Percentiles rank a stretch among this genome's conserved stretches.
These are phyloP conservation scores for Kregervanrija delftensis DNA, from an alignment of 805 yeast species.

Conservation along the genomic window DNA sequence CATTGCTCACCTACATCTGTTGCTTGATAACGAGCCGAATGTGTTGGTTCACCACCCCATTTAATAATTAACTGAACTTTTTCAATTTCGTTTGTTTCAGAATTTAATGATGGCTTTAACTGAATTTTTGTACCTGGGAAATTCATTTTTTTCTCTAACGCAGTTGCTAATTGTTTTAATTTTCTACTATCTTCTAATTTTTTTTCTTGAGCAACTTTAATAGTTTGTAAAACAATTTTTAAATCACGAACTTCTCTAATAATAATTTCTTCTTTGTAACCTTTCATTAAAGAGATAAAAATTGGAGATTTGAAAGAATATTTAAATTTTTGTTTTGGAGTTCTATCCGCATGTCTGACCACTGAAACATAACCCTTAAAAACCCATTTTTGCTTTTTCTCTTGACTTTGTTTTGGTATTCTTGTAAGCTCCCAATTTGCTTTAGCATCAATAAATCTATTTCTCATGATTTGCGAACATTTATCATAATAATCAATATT, in stretches of 20 bases:
- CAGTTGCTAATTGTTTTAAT: conserved; percentile 66
- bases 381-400: conserved; percentile 87
- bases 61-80: conserved; percentile 93
- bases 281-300: conserved; percentile 81
- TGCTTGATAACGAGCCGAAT: conserved; percentile 92
- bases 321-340: conserved; percentile 96
- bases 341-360: conserved; percentile 95
- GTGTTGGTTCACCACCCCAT: conserved; percentile 99
- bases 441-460: conserved; percentile 63
- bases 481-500: conserved; percentile 78
- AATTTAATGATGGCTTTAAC: conserved; percentile 75
- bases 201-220: conserved; percentile 72
- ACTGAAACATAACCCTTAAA: conserved; percentile 89
- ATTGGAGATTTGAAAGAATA: conserved; percentile 87
- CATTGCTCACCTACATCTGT: conserved; percentile 92
- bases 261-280: conserved; percentile 93
- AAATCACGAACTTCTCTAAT: conserved; percentile 85
- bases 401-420: conserved; percentile 36
- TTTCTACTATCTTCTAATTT: conserved; percentile 76
- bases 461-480: conserved; percentile 70
- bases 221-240: conserved; percentile 77
- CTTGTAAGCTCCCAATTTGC: conserved; percentile 34
- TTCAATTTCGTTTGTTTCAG: conserved; percentile 60
- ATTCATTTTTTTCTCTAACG: conserved; percentile 80
- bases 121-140: conserved; percentile 97